Conservation (phyloP, 768 basidiomycete species). For the Udeniomyces megalosporus region DNA sequence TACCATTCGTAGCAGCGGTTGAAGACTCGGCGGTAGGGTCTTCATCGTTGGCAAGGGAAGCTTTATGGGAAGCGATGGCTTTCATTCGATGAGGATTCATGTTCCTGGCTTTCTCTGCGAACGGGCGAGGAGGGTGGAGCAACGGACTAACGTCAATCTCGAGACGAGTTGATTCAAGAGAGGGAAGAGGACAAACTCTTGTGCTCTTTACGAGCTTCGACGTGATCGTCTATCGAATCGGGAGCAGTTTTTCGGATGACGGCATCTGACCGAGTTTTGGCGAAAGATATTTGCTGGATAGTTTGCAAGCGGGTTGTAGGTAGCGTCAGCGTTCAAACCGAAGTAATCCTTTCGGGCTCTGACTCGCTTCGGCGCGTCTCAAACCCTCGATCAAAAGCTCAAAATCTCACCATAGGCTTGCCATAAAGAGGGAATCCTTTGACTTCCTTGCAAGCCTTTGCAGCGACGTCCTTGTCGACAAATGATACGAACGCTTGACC, state of each 20-base stretch:
- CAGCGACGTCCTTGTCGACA: slow-evolving; percentile 59
- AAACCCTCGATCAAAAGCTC: not conserved
- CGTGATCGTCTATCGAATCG: slow-evolving; percentile 56
- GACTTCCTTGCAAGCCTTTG: slow-evolving; percentile 81
- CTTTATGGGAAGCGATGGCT: slow-evolving; percentile 29
- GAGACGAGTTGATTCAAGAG: not conserved
- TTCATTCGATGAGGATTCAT: slow-evolving; percentile 41
- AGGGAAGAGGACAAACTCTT: slow-evolving; percentile 49
- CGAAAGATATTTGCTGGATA: slow-evolving; percentile 82
- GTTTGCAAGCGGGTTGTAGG: not conserved
- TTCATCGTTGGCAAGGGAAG: slow-evolving; percentile 1
- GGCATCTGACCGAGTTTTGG: slow-evolving; percentile 71
- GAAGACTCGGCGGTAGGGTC: slow-evolving; percentile 16
- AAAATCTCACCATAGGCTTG: slow-evolving; percentile 68
- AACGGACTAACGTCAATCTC: not conserved
- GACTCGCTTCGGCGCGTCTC: not conserved
- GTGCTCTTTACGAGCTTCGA: slow-evolving; percentile 52
- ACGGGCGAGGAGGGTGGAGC: too few relatives aligned
- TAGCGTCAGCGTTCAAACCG: not conserved
- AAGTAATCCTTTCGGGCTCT: not conserved
- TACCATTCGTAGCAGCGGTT: slow-evolving; percentile 15
- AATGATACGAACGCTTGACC: slow-evolving; percentile 98
- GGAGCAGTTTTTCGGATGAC: slow-evolving; percentile 62
- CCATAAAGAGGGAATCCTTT: slow-evolving; percentile 86
- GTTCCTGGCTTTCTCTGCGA: not conserved